Evolutionary conservation across 176 grass and related monocot genomes (phyloP).

Genomic region (Alloteropsis semialata): DNA sequence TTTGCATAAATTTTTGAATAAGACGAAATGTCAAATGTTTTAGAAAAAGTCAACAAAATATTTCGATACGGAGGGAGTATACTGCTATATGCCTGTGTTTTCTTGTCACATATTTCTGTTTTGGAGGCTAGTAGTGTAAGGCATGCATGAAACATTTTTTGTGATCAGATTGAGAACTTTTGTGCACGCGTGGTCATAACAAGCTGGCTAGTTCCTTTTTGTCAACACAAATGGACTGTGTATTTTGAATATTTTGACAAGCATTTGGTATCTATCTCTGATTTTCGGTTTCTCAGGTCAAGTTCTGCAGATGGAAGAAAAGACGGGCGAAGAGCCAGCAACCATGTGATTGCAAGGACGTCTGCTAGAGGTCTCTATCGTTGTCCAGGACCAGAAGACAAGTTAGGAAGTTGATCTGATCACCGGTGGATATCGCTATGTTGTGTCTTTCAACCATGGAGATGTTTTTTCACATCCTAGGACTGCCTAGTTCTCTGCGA

Average conservation of each 20-base stretch:
- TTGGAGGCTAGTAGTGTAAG: no score
- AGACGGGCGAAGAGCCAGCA: not conserved
- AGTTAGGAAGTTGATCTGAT: not conserved
- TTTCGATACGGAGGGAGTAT: no score
- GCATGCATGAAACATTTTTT: no score
- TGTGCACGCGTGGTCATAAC: no score
- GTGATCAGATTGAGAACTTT: no score
- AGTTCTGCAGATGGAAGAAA: not conserved
- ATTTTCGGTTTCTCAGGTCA: not conserved
- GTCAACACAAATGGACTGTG: not conserved
- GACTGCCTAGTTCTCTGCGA: not conserved
- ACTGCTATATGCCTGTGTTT: no score
- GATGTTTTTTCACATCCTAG: not conserved
- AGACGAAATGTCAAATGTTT: no score
- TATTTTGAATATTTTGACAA: not conserved
- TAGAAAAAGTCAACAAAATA: no score
- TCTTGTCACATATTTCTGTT: no score
- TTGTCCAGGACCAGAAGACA: not conserved
- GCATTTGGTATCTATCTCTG: not conserved
- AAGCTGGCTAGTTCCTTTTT: no score
- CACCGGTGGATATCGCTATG: not conserved
- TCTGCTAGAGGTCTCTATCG: not conserved
- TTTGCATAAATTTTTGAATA: no score
- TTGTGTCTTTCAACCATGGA: not conserved
- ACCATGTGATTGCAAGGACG: not conserved